phyloP scores from a whole-genome alignment of 2,329 filamentous ascomycete species.

The Knoxdaviesia proteae region DNA sequence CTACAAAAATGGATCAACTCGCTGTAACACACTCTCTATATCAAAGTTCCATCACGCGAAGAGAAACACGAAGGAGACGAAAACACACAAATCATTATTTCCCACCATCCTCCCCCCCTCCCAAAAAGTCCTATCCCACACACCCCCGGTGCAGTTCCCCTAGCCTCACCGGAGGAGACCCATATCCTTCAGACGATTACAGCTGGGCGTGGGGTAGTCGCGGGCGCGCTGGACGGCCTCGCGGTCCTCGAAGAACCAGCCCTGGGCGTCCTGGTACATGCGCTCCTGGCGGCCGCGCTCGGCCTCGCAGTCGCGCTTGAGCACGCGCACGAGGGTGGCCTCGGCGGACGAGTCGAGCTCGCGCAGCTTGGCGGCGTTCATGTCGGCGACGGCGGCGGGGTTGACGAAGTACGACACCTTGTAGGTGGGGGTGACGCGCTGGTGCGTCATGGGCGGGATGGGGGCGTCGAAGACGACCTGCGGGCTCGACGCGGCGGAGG shows the following conservation, averaged over 20 bases:
- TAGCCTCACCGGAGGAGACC: slow-evolving; percentile 9
- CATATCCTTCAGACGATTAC: slow-evolving; percentile 26
- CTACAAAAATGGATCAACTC: background rate
- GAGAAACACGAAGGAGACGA: background rate
- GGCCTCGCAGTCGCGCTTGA: slow-evolving; percentile 52
- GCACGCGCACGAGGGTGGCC: slow-evolving; percentile 41
- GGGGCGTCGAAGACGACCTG: slow-evolving; percentile 57
- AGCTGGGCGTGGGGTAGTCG: slow-evolving; percentile 28
- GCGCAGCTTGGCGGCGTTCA: slow-evolving; percentile 44
- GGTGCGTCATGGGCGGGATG: slow-evolving; percentile 48
- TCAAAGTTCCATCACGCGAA: background rate
- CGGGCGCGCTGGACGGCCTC: slow-evolving; percentile 57
- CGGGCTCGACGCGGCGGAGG: slow-evolving; percentile 28
- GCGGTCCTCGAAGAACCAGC: slow-evolving; percentile 70
- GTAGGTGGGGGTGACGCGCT: slow-evolving; percentile 48
- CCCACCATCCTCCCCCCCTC: slow-evolving; percentile 1
- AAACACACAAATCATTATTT: background rate
- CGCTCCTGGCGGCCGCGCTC: slow-evolving; percentile 47
- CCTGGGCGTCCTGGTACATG: slow-evolving; percentile 57
- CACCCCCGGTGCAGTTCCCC: too few species aligned
- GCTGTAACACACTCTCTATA: too few species aligned
- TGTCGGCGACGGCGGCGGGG: slow-evolving; percentile 53
- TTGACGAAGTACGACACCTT: slow-evolving; percentile 73
- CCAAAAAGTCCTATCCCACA: too few species aligned
- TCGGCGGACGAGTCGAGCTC: slow-evolving; percentile 66